Conservation (phyloP, 2,329 filamentous ascomycete genomes). For the Cladobotryum mycophilum region DNA sequence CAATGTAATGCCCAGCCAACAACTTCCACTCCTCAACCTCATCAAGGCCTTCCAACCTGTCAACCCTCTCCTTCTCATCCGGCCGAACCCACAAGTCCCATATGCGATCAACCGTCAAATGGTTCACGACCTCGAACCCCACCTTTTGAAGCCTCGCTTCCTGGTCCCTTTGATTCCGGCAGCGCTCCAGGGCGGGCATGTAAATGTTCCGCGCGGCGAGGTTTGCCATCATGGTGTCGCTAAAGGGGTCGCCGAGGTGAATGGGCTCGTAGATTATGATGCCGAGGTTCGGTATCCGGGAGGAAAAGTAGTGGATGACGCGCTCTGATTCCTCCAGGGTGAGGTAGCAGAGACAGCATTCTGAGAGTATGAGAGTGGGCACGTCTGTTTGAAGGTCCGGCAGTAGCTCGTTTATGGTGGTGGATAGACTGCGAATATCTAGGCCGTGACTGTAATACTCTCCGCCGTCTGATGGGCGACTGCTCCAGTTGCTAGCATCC, state of each 20-base stretch:
- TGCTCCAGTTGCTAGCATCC: conserved; percentile 36
- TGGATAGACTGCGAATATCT: conserved; percentile 59
- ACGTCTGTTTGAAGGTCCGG: conserved; percentile 46
- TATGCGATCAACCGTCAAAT: conserved; percentile 48
- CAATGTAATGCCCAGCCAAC: conserved; percentile 79
- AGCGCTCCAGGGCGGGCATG: conserved; percentile 74
- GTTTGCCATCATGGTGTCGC: conserved; percentile 86
- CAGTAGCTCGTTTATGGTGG: conserved; percentile 12
- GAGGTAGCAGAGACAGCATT: conserved; percentile 93
- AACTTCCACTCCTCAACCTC: conserved; percentile 93
- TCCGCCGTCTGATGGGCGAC: conserved; percentile 32
- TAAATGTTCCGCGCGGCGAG: conserved; percentile 73
- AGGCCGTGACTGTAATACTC: conserved; percentile 55
- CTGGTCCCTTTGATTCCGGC: conserved; percentile 63
- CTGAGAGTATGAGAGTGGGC: conserved; percentile 82
- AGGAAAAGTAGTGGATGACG: conserved; percentile 60
- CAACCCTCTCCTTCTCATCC: conserved; percentile 72
- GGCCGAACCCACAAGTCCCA: conserved; percentile 68
- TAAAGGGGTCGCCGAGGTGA: conserved; percentile 76
- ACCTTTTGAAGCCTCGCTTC: conserved; percentile 56
- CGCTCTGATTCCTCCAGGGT: conserved; percentile 55
- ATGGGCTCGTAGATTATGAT: conserved; percentile 87
- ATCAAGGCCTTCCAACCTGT: conserved; percentile 78
- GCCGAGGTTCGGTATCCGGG: conserved; percentile 41
- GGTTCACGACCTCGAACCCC: conserved; percentile 51